Evolutionary conservation across 1,284 basidiomycete genomes (phyloP), one percentile per base, ranked within the genome.

Genomic region (Gymnopus androsaceus): DNA sequence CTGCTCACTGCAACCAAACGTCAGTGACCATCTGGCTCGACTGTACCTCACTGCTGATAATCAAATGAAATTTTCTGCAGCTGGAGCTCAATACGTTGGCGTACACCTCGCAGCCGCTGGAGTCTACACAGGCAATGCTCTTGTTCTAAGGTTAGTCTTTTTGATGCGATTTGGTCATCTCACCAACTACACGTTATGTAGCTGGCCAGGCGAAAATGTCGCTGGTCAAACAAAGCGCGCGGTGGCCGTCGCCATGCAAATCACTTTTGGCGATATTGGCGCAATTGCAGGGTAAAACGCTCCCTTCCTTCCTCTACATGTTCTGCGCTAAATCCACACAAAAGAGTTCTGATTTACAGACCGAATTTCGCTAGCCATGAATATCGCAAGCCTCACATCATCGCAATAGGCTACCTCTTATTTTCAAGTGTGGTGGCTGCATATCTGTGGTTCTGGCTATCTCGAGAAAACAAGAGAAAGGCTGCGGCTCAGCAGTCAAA

Each of bases 171-270:
- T 51, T 36, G 8, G 41, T 27, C 36, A 15, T n/a, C 30, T 27
- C 6, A n/a, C 37, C 27, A 3, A 49, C 40, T 33, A 17, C 14
- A 21, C 6, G 27, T 54, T 25, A n/a, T 27, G 30, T 62, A 82
- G 81, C 55, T 85, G 85, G 80, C 84, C 85, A 0, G 76, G 81
- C n/a, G 84, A 88, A 69, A 88, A 88, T 60, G 81, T 88, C n/a
- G 82, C 81, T 7, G 82, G 81, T 3, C 86, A 88, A 63, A 88
- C 85, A 1, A 87, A 88, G 65, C 79, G 86, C 4, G 87, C 85
- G 1, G 77, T 84, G 1, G 82, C 81, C 0, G 75, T 84, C 2
- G 86, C 84, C 1, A 79, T 86, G 77, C 84, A 87, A 66, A 87
- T 90, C 56, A 80, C 78, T 14, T 79, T 88, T 11, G 85, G 85